Evolutionary conservation across 1,139 yeast species (phyloP), one percentile per base, ranked within the genome.

Genomic region (Suhomyces taliae): DNA sequence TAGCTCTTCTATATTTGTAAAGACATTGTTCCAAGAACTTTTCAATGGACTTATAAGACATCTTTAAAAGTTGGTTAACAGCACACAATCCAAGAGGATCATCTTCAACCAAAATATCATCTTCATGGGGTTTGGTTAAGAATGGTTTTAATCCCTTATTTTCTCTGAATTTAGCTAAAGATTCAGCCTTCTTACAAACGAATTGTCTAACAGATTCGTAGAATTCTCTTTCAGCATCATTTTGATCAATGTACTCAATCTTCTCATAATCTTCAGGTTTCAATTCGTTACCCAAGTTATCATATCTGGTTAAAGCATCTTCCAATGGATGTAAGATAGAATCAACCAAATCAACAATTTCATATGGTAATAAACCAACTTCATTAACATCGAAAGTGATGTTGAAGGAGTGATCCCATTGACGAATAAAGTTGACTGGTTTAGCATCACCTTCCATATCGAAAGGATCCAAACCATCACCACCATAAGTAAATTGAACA

Each of bases 391-490:
- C 72, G 51, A 82, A 83, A 0, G 96, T 87, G 47, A 89, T 70
- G 63, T 88, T 86, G 57, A 69, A 77, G 15, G 96, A 87, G 65
- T 95, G 99, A 54, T 85, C 91, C 99, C 99, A 95, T 42, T 96
- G 90, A 62, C 98, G 81, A 44, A 76, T 78, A 65, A 95, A 93
- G 65, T 95, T 91, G 32, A 95, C 99, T 0, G 99, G 99, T 58
- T 77, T 83, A 1, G 99, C 97, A 66, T 95, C 97, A 57, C 99
- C 99, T 71, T 95, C 99, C 98, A 95, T 93, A 70, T 93, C 98
- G 62, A 89, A 79, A 3, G 99, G 99, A 75, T 95, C 99, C 52
- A 95, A 79, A 40, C 99, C 97, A 69, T 95, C 99, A 55, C 98
- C 99, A 69, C 99, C 99, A 65, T 95, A 95, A 15, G 91, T 89